Conservation (phyloP, 768 basidiomycete genomes). For the Ramaria sp. region DNA sequence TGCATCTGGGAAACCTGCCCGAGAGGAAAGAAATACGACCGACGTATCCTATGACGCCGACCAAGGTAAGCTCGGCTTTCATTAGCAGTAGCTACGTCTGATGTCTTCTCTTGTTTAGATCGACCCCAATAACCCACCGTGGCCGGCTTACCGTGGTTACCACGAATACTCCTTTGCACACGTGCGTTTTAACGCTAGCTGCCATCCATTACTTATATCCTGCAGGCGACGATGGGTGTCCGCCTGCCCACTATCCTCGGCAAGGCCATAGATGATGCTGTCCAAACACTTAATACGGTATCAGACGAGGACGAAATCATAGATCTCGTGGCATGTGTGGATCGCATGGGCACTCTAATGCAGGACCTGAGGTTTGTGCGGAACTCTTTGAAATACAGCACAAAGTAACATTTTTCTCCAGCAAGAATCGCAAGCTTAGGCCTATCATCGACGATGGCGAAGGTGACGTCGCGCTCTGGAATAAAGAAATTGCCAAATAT, state of each 20-base stretch:
- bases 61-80: conserved; percentile 24
- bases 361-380: conserved; percentile 39
- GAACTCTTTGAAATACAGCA: background rate
- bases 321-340: conserved; percentile 78
- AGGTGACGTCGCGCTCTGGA: conserved; percentile 90
- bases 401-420: conserved; percentile 16
- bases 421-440: conserved; percentile 71
- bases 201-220: background rate
- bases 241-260: conserved; percentile 91
- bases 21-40: conserved; percentile 64
- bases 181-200: conserved; percentile 1
- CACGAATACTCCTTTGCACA: conserved; percentile 78
- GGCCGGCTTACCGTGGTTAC: conserved; percentile 69
- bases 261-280: conserved; percentile 89
- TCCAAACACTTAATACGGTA: conserved; percentile 79
- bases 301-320: conserved; percentile 73
- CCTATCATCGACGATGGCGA: conserved; percentile 88
- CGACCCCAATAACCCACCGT: conserved; percentile 5
- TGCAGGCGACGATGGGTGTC: conserved; percentile 78
- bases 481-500: conserved; percentile 92
- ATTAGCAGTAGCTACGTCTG: background rate
- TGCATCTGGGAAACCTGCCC: conserved; percentile 65
- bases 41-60: conserved; percentile 66
- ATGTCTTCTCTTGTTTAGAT: background rate
- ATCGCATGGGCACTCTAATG: conserved; percentile 88